These are phyloP conservation scores for Penicillium soppii DNA, from an alignment of 495 filamentous ascomycete species.

Conservation along the genomic window DNA sequence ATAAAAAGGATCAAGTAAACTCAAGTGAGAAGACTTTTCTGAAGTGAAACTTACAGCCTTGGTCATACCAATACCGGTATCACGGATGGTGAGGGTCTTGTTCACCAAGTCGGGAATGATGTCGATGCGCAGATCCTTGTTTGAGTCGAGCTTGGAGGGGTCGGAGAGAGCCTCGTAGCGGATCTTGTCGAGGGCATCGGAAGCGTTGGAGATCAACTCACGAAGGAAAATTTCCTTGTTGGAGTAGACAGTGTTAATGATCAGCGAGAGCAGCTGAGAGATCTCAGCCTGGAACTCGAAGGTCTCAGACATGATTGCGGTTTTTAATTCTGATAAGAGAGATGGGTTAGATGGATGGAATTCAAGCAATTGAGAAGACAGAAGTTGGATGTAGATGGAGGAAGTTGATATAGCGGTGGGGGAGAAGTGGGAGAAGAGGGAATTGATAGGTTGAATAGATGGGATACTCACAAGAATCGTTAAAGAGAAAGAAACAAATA, in stretches of 20 bases:
- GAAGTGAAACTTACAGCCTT: conserved; percentile 77
- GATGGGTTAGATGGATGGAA: conserved; percentile 2
- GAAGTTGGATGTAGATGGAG: conserved; percentile 5
- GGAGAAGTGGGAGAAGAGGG: conserved; percentile 2
- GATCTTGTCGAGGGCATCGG: conserved; percentile 99
- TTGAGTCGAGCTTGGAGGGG: conserved; percentile 90
- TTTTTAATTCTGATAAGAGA: conserved; percentile 9
- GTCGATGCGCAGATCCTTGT: conserved; percentile 97
- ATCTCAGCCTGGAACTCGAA: conserved; percentile 99
- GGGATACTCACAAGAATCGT: conserved; percentile 13
- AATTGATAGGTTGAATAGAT: background rate
- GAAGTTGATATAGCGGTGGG: conserved; percentile 1
- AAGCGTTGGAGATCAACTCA: conserved; percentile 96
- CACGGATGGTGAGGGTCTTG: conserved; percentile 95
- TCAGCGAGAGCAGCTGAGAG: conserved; percentile 97
- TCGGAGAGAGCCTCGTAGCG: conserved; percentile 97
- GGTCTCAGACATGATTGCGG: conserved; percentile 80
- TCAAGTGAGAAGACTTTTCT: background rate
- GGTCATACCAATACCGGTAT: conserved; percentile 99
- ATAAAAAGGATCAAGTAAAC: background rate
- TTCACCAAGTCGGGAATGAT: conserved; percentile 94
- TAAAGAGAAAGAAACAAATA: conserved; percentile 11
- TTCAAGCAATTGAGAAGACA: conserved; percentile 1
- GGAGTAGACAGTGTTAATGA: conserved; percentile 99
- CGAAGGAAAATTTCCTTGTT: conserved; percentile 99